These are phyloP conservation scores for Dianthus caryophyllus DNA, from an alignment of 148 eudicot species.

Conservation along the genomic window DNA sequence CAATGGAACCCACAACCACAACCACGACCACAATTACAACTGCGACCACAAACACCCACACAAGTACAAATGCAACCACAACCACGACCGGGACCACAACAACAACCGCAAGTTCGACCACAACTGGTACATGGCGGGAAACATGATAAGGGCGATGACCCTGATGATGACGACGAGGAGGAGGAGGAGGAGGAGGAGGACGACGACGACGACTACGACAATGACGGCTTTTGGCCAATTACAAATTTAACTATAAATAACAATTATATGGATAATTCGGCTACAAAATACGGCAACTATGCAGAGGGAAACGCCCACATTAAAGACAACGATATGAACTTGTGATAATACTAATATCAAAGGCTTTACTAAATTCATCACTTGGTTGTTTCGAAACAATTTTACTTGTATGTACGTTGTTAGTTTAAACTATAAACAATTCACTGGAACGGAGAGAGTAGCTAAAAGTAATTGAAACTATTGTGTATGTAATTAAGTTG, in stretches of 20 bases:
- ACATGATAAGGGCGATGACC: not conserved
- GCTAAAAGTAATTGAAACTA: too few relatives aligned
- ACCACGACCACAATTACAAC: too few relatives aligned
- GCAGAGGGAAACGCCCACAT: not conserved
- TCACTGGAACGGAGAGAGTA: too few relatives aligned
- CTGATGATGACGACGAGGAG: not conserved
- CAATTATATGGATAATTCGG: not conserved
- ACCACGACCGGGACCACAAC: too few relatives aligned
- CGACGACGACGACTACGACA: not conserved
- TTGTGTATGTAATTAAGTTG: too few relatives aligned
- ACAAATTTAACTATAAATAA: not conserved
- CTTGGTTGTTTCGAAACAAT: too few relatives aligned
- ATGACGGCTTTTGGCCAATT: not conserved
- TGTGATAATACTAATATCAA: not conserved
- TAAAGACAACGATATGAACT: not conserved
- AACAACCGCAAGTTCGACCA: too few relatives aligned
- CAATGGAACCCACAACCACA: not conserved
- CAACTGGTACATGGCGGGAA: not conserved
- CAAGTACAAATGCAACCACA: too few relatives aligned
- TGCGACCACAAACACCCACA: too few relatives aligned
- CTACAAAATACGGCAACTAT: not conserved
- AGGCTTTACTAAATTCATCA: not conserved
- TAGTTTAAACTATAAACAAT: too few relatives aligned
- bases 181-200: too few relatives aligned
- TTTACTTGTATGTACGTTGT: too few relatives aligned